Base-by-base conservation (phyloP, 345 rosid species). In the Geranium rotundifolium region DNA sequence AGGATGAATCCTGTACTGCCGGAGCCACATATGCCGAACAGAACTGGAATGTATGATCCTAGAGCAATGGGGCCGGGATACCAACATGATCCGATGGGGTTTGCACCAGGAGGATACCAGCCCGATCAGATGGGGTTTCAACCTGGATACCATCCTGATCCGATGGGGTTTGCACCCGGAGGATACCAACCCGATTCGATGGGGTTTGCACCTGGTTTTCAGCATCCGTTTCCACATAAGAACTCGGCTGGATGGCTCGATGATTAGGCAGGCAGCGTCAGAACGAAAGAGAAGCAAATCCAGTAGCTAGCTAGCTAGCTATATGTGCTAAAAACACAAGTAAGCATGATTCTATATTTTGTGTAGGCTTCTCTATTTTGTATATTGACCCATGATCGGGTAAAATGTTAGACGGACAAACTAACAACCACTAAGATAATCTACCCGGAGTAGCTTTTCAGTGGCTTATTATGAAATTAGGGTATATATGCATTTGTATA, bases 241-340 rank as follows among this genome's bases (percentile, higher is more conserved):
- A 68, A 59, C 39, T 72, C 83, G 0, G 67, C 80, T 4, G 95
- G 96, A 31, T 89, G 98, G 95, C 77, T 87, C 63, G 62, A 87
- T 34, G 90, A 87, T 29, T 89, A 82, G 76, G 69, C 23, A 46
- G 52, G 7, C 10, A 34, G 41, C 41, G 10, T 34, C 41, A 34
- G 41, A 8, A 34, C 4, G 10, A 8, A 34, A 34, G 41, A 34
- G 41, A 34, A 34, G 41, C 7, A 5, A 5, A 4, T 8, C 10
- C 41, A 34, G 41, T 34, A 34, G 10, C 6, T 34, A 34, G 41
- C 4, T 7, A 31, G 37, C 10, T 5, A 34, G 10, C 41, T 34
- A 5, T 34, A 34, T 34, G 41, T 34, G 27, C 27, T 23, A 23
- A 23, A 23, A 23, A 23, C 27, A 23, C 27, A 23, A 23, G 27